Conservation (phyloP, 1,284 basidiomycete genomes). For the Phlebopus sp. region DNA sequence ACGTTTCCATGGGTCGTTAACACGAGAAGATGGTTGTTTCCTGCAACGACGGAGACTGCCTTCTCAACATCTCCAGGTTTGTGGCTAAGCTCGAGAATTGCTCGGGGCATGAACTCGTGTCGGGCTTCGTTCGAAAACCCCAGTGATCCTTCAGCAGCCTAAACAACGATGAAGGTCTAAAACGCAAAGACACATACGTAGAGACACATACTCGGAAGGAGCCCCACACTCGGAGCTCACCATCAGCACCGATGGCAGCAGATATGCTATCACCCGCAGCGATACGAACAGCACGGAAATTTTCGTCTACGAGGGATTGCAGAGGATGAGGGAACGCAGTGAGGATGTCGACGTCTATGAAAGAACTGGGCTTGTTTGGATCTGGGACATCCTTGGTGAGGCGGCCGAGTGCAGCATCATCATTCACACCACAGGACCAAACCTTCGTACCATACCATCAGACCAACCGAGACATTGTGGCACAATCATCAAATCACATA, state of each 20-base stretch:
- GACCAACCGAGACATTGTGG: slow-evolving; percentile 2
- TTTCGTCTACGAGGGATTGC: slow-evolving; percentile 66
- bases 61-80: slow-evolving; percentile 70
- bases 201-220: slow-evolving; percentile 76
- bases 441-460: slow-evolving; percentile 44
- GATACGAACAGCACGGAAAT: slow-evolving; percentile 80
- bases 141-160: slow-evolving; percentile 80
- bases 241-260: slow-evolving; percentile 74
- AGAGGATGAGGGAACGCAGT: slow-evolving; percentile 76
- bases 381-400: slow-evolving; percentile 71
- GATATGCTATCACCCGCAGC: slow-evolving; percentile 85
- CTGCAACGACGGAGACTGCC: slow-evolving; percentile 75
- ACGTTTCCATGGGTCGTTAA: slow-evolving; percentile 83
- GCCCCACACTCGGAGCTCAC: slow-evolving; percentile 87
- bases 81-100: slow-evolving; percentile 63
- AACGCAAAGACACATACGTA: slow-evolving; percentile 4
- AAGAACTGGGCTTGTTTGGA: slow-evolving; percentile 55
- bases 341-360: slow-evolving; percentile 73
- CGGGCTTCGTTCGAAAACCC: slow-evolving; percentile 74
- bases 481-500: slow-evolving; percentile 40
- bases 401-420: slow-evolving; percentile 89
- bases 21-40: slow-evolving; percentile 85
- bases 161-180: slow-evolving; percentile 11
- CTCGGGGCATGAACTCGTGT: slow-evolving; percentile 68
- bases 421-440: slow-evolving; percentile 90